A percentile compares a stretch with the other conserved stretches of the same genome.
Conservation (phyloP, 192 early-diverging fungal species). For the Geranomyces michiganensis region DNA sequence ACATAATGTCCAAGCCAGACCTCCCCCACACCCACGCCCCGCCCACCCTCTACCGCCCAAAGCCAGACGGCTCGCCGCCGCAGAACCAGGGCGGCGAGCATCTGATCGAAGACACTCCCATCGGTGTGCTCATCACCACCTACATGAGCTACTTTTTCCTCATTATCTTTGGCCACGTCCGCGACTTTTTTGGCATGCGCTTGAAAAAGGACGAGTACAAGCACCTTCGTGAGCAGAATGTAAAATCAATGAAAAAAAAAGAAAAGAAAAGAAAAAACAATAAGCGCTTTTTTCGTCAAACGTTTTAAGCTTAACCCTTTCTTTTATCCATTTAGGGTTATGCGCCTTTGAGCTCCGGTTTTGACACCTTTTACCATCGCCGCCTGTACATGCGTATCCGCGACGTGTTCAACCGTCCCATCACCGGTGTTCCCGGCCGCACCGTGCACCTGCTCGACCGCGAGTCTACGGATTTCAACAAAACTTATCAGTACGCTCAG, state of each 20-base stretch:
- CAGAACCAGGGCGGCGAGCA: slow-evolving; percentile 3
- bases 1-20: slow-evolving; percentile 35
- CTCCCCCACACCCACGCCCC: slow-evolving; percentile 11
- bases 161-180: slow-evolving; percentile 88
- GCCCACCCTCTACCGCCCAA: slow-evolving; percentile 14
- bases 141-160: slow-evolving; percentile 94
- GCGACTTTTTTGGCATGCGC: slow-evolving; percentile 88
- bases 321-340: slow-evolving; percentile 55
- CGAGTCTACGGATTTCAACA: slow-evolving; percentile 81
- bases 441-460: slow-evolving; percentile 86
- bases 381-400: slow-evolving; percentile 85
- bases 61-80: background rate
- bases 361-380: slow-evolving; percentile 95
- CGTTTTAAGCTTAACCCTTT: too few species aligned
- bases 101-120: slow-evolving; percentile 71
- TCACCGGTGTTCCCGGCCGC: slow-evolving; percentile 89
- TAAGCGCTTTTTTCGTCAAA: too few species aligned
- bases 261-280: too few species aligned
- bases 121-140: slow-evolving; percentile 85
- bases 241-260: slow-evolving; percentile 1
- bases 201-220: slow-evolving; percentile 71
- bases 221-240: slow-evolving; percentile 58
- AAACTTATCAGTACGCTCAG: slow-evolving; percentile 68
- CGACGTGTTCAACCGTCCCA: slow-evolving; percentile 93
- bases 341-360: slow-evolving; percentile 92